These are phyloP conservation scores for Helianthus annuus DNA, from an alignment of 129 eudicot genomes.

Conservation along the genomic window DNA sequence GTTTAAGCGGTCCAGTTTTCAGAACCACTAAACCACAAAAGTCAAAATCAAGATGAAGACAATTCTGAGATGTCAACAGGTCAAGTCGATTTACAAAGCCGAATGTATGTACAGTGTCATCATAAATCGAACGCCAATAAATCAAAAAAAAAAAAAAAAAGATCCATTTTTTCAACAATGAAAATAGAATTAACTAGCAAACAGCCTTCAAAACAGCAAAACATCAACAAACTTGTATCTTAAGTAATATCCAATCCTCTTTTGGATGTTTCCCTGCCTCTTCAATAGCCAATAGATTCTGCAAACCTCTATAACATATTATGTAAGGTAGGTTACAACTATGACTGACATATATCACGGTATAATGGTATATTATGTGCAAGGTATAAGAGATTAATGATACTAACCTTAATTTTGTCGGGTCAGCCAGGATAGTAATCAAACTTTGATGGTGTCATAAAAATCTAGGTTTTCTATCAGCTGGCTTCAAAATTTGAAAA, in stretches of 20 bases:
- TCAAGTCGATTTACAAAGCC: slow-evolving; percentile 43
- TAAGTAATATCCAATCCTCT: slow-evolving; percentile 15
- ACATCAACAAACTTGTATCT: slow-evolving; percentile 14
- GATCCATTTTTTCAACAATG: slow-evolving; percentile 3
- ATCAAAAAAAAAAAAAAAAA: slow-evolving; percentile 13
- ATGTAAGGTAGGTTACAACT: neutral
- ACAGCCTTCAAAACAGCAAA: slow-evolving; percentile 23
- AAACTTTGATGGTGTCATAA: slow-evolving; percentile 33
- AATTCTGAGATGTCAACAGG: slow-evolving; percentile 10
- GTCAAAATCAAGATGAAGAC: neutral
- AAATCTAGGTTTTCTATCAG: slow-evolving; percentile 65
- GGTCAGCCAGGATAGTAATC: slow-evolving; percentile 21
- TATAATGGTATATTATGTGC: slow-evolving; percentile 11
- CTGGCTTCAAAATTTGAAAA: slow-evolving; percentile 76
- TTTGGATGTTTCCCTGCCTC: slow-evolving; percentile 20
- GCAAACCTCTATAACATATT: slow-evolving; percentile 12
- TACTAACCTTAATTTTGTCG: slow-evolving; percentile 45
- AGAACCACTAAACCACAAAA: neutral
- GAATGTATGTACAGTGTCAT: slow-evolving; percentile 52
- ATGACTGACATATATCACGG: neutral
- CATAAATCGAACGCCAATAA: slow-evolving; percentile 33
- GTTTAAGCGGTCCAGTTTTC: no score
- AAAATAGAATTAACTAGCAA: slow-evolving; percentile 24
- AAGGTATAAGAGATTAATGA: slow-evolving; percentile 13
- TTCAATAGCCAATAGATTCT: slow-evolving; percentile 26